phyloP scores from a whole-genome alignment of 768 basidiomycete genomes.

The Mycena vitilis region DNA sequence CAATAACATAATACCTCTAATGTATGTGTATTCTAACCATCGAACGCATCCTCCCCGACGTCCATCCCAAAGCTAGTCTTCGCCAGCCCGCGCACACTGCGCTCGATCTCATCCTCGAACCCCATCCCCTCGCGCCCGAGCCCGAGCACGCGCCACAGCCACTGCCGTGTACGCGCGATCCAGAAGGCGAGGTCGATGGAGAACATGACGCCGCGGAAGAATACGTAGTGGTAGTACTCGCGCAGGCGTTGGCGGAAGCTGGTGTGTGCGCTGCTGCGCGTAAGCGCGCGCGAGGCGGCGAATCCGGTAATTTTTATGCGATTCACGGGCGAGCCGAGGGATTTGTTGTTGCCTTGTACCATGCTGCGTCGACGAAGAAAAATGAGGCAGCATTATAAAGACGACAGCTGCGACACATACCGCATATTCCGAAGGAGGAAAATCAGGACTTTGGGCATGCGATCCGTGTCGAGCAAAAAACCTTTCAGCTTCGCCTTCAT shows the following conservation, averaged over 20 bases:
- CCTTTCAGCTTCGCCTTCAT: conserved; percentile 76
- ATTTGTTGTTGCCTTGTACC: conserved; percentile 82
- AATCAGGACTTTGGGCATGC: conserved; percentile 80
- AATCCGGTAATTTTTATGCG: conserved; percentile 90
- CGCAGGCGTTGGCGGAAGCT: conserved; percentile 53
- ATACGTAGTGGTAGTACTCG: conserved; percentile 68
- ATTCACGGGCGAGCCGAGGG: conserved; percentile 88
- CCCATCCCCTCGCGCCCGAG: conserved; percentile 55
- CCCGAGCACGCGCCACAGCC: conserved; percentile 57
- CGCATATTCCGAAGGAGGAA: conserved; percentile 86
- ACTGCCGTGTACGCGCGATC: conserved; percentile 63
- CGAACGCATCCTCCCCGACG: conserved; percentile 67
- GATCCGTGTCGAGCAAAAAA: conserved; percentile 80
- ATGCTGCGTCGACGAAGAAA: conserved; percentile 43
- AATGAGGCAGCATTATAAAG: not conserved
- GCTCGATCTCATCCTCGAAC: conserved; percentile 88
- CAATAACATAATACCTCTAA: conserved; percentile 2
- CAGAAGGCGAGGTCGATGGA: conserved; percentile 81
- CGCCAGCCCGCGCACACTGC: conserved; percentile 79
- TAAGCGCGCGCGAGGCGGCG: conserved; percentile 80
- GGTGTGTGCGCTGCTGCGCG: conserved; percentile 53
- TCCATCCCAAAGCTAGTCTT: conserved; percentile 85
- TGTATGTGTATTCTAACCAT: conserved; percentile 46
- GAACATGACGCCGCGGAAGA: conserved; percentile 75
- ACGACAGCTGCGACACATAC: conserved; percentile 40